These are phyloP conservation scores for Saksenaea vasiformis DNA, from an alignment of 371 early-diverging fungal species.

Conservation along the genomic window DNA sequence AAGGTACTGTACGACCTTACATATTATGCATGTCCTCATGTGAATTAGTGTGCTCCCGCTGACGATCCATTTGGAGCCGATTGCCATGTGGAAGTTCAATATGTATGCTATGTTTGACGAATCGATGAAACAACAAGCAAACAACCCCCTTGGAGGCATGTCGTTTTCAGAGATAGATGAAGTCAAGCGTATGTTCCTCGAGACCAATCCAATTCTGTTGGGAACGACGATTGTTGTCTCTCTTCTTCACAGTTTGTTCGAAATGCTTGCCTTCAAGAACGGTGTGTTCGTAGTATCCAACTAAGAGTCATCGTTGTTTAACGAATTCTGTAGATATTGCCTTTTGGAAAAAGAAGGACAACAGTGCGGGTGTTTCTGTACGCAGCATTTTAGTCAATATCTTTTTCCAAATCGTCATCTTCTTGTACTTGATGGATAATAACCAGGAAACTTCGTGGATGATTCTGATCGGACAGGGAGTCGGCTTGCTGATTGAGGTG, in stretches of 20 bases:
- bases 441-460: constrained; percentile 83
- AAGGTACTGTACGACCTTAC: constrained; percentile 35
- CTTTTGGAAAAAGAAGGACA: constrained; percentile 88
- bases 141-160: constrained; percentile 71
- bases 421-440: constrained; percentile 90
- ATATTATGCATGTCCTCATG: not conserved
- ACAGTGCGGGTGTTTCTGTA: constrained; percentile 84
- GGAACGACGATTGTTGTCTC: constrained; percentile 80
- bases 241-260: constrained; percentile 85
- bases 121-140: constrained; percentile 67
- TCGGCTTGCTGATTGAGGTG: constrained; percentile 81
- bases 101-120: constrained; percentile 57
- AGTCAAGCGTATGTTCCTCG: constrained; percentile 81
- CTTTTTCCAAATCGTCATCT: constrained; percentile 83
- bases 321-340: constrained; percentile 69
- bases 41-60: constrained; percentile 62
- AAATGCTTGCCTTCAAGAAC: constrained; percentile 95
- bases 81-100: constrained; percentile 79
- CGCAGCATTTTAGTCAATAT: constrained; percentile 84
- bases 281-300: constrained; percentile 44
- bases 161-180: constrained; percentile 64
- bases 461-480: constrained; percentile 80
- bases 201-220: constrained; percentile 87
- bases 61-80: constrained; percentile 64
- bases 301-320: not conserved